Percentiles rank a stretch among this genome's conserved stretches.
These are phyloP conservation scores for Vigna reflexopilosa DNA, from an alignment of 306 rosid species.

Conservation along the genomic window DNA sequence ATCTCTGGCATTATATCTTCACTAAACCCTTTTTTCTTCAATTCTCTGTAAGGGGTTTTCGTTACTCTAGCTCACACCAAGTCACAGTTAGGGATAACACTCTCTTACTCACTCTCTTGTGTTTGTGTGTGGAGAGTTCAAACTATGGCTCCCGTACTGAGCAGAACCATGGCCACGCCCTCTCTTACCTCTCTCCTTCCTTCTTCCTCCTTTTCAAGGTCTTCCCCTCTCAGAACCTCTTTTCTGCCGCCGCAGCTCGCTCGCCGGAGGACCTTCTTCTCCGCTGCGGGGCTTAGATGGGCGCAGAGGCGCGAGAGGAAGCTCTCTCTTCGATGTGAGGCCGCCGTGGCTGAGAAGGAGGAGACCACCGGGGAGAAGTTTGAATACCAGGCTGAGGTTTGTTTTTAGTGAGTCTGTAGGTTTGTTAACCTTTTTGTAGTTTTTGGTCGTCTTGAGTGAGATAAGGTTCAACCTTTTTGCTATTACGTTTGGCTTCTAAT, in stretches of 20 bases:
- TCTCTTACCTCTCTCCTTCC: slow-evolving; percentile 71
- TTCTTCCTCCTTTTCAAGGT: slow-evolving; percentile 52
- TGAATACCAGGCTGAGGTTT: slow-evolving; percentile 98
- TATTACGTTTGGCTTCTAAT: neutral
- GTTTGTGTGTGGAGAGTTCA: neutral
- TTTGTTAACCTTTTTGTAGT: neutral
- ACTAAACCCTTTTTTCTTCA: slow-evolving; percentile 44
- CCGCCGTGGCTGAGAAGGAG: slow-evolving; percentile 79
- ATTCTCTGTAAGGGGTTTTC: slow-evolving; percentile 6
- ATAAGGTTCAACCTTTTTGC: slow-evolving; percentile 22
- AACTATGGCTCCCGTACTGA: slow-evolving; percentile 80
- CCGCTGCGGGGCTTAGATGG: slow-evolving; percentile 60
- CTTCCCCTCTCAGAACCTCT: slow-evolving; percentile 55
- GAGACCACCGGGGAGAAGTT: slow-evolving; percentile 89
- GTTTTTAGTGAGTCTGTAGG: neutral
- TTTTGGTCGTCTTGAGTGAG: slow-evolving; percentile 13
- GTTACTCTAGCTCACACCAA: neutral
- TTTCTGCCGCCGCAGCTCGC: slow-evolving; percentile 65
- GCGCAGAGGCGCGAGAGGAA: slow-evolving; percentile 39
- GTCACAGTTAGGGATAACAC: neutral
- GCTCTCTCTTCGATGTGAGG: slow-evolving; percentile 73
- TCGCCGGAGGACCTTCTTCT: slow-evolving; percentile 48
- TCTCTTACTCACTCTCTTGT: neutral
- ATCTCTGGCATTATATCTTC: slow-evolving; percentile 32
- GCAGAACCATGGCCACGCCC: slow-evolving; percentile 67